Evolutionary conservation across 2,329 filamentous ascomycete genomes (phyloP), one percentile per base, ranked within the genome.

Genomic region (Trichophyton equinum): DNA sequence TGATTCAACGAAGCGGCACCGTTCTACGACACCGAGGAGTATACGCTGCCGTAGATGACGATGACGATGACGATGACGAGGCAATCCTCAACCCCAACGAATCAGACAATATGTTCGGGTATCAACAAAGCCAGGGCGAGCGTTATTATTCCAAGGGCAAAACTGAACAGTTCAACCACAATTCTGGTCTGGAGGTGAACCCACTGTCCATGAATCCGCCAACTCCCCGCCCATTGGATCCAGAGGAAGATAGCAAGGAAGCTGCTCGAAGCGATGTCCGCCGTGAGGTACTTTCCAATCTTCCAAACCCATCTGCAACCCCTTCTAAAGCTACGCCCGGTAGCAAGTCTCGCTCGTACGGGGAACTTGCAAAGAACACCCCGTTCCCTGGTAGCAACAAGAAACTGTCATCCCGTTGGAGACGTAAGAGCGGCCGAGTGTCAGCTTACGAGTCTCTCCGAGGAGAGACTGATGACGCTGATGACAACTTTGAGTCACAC

Each of bases 131-230:
- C 63, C 63, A 61, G 20, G 73, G 72, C 44, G 71, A 75, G 44
- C 67, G 70, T 55, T 67, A 67, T 57, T 70, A 73, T 62, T 67
- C 72, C 57, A 69, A 72, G 49, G 70, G 70, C 62, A 65, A 69
- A 18, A 71, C 73, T 56, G 68, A 71, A 15, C 68, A 69, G 36
- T 66, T 71, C 30, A 66, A 72, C 38, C 68, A 68, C 30, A 65
- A 69, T n/a, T 49, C 62, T 15, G 62, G 61, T 2, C 63, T 71
- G 36, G 68, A 64, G 5, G 66, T 73, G n/a, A 76, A 77, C 46
- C 77, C 77, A 2, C 67, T 79, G 18, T 72, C 70, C 62, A 73
- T 79, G 69, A 78, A 79, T 58, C 76, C 76, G 22, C 75, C 76
- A 20, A 76, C 75, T 5, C 76, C 76, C 1, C 70, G 70, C 47